These are phyloP conservation scores for Metschnikowia corniflorae DNA, from an alignment of 805 yeast species.

Conservation along the genomic window DNA sequence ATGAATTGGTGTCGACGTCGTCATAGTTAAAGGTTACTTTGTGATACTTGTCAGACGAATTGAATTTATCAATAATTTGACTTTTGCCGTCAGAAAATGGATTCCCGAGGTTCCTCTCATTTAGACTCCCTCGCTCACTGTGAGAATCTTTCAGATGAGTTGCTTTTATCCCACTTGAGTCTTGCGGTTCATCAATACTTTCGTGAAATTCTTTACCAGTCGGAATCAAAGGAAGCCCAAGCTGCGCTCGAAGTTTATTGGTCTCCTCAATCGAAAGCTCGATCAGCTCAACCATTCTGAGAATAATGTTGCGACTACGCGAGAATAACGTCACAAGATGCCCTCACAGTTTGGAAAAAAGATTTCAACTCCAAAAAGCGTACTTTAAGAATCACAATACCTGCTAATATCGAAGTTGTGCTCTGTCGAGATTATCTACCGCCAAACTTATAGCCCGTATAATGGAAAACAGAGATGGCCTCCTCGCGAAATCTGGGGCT, in stretches of 20 bases:
- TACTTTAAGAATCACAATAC: too few species aligned
- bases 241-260: constrained; percentile 45
- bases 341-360: too few species aligned
- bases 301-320: too few species aligned
- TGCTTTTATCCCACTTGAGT: background rate
- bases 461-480: too few species aligned
- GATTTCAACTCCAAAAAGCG: too few species aligned
- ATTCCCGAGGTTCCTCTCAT: background rate
- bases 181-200: background rate
- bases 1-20: constrained; percentile 11
- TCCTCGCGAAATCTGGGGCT: constrained; percentile 11
- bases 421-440: too few species aligned
- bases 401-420: too few species aligned
- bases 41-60: constrained; percentile 18
- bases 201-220: background rate
- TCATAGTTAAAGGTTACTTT: constrained; percentile 13
- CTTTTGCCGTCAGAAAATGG: too few species aligned
- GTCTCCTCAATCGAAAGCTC: constrained; percentile 51
- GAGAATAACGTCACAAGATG: too few species aligned
- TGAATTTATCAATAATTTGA: constrained; percentile 6
- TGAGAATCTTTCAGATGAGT: background rate
- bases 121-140: background rate
- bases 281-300: constrained; percentile 13
- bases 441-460: too few species aligned
- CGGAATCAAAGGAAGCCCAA: constrained; percentile 54